Conservation (phyloP, 2,329 filamentous ascomycete species). For the Intubia oerlemansii region DNA sequence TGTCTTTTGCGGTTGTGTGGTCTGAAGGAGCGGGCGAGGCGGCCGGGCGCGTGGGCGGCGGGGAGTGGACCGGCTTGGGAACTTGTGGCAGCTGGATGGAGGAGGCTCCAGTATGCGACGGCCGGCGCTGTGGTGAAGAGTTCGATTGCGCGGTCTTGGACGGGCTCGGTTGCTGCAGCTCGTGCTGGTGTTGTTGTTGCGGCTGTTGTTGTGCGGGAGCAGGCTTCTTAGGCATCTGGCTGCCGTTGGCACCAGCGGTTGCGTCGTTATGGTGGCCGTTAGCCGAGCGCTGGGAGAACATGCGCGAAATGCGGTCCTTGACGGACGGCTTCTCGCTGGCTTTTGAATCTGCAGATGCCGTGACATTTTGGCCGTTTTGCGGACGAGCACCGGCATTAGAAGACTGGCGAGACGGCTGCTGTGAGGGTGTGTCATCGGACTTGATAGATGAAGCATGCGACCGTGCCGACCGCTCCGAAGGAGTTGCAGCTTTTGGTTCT, state of each 20-base stretch:
- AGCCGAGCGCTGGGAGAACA: conserved; percentile 28
- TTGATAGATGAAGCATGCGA: conserved; percentile 28
- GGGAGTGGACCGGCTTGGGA: conserved; percentile 10
- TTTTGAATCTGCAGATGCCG: conserved; percentile 11
- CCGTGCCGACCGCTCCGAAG: conserved; percentile 22
- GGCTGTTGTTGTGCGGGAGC: conserved; percentile 1
- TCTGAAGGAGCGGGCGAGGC: conserved; percentile 18
- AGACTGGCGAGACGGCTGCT: no score
- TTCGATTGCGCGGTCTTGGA: conserved; percentile 13
- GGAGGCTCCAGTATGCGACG: no score
- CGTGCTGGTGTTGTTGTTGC: conserved; percentile 1
- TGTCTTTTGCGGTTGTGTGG: no score
- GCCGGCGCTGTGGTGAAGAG: no score
- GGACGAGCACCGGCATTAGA: no score
- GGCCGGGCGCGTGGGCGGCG: no score
- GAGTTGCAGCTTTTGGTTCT: conserved; percentile 15
- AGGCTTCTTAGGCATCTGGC: conserved; percentile 5
- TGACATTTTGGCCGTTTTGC: conserved; percentile 19
- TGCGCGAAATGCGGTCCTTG: conserved; percentile 42
- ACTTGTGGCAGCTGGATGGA: conserved; percentile 7
- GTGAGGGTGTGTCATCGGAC: conserved; percentile 20
- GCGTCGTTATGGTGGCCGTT: conserved; percentile 4
- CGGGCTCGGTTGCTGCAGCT: conserved; percentile 5
- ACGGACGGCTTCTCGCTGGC: conserved; percentile 35
- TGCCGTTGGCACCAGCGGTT: conserved; percentile 8